Conservation (phyloP, 192 early-diverging fungal species). For the Phycomyces blakesleeanus region DNA sequence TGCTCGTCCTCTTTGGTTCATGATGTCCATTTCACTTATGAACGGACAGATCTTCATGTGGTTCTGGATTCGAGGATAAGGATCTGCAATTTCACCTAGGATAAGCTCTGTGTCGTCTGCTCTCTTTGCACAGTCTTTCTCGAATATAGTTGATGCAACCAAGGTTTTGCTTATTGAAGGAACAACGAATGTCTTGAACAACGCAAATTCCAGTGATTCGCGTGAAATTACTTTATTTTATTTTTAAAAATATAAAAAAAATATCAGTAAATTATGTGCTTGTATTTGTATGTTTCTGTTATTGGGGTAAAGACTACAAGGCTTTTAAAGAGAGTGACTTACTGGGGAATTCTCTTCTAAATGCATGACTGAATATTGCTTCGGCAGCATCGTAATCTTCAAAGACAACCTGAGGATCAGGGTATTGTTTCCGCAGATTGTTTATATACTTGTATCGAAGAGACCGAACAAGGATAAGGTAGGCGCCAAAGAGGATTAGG, state of each 20-base stretch:
- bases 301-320: too few species aligned
- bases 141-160: conserved; percentile 28
- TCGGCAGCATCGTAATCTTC: conserved; percentile 23
- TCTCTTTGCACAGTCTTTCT: conserved; percentile 15
- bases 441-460: conserved; percentile 34
- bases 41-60: conserved; percentile 3
- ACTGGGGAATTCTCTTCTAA: conserved; percentile 36
- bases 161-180: conserved; percentile 42
- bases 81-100: conserved; percentile 33
- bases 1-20: conserved; percentile 17
- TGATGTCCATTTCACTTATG: conserved; percentile 19
- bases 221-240: conserved; percentile 16
- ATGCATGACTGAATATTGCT: conserved; percentile 20
- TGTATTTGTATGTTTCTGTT: too few species aligned
- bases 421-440: conserved; percentile 30
- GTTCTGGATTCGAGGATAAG: conserved; percentile 21
- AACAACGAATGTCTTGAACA: conserved; percentile 42
- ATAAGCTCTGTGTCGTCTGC: conserved; percentile 39
- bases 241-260: too few species aligned
- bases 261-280: too few species aligned
- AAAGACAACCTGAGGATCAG: conserved; percentile 37
- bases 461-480: conserved; percentile 21
- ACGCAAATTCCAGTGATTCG: conserved; percentile 32
- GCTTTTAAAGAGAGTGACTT: too few species aligned
- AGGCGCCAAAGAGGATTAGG: not conserved